phyloP scores from a whole-genome alignment of 1,284 basidiomycete genomes.

The Anthracocystis walkeri region DNA sequence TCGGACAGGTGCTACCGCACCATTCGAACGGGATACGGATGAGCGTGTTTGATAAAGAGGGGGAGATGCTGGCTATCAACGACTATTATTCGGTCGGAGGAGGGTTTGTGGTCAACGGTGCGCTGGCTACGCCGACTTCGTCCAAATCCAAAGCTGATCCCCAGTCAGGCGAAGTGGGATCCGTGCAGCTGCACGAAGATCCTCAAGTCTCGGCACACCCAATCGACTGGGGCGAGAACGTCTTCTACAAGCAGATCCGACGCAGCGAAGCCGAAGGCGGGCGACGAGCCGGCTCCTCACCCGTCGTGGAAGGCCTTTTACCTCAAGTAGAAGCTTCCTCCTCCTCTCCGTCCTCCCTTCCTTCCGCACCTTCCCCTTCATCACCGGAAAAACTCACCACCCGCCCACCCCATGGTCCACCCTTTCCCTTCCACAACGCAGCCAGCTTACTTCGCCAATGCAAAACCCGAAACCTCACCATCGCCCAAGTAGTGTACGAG shows the following conservation, averaged over 20 bases:
- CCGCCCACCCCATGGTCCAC: conserved; percentile 73
- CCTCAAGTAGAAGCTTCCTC: conserved; percentile 26
- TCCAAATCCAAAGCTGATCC: background rate
- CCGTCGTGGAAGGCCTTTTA: conserved; percentile 11
- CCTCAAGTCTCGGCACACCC: conserved; percentile 50
- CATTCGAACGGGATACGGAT: conserved; percentile 83
- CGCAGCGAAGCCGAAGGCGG: conserved; percentile 82
- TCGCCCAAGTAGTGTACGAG: conserved; percentile 82
- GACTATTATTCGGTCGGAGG: conserved; percentile 79
- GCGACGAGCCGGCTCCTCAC: conserved; percentile 71
- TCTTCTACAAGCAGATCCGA: conserved; percentile 96
- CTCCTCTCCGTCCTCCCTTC: background rate
- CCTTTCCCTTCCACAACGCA: conserved; percentile 85
- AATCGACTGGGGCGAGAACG: conserved; percentile 83
- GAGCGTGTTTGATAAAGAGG: conserved; percentile 82
- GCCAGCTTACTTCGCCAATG: conserved; percentile 82
- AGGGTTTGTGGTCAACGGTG: conserved; percentile 66
- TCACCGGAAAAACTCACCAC: conserved; percentile 24
- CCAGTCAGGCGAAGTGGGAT: background rate
- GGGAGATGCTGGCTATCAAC: conserved; percentile 90
- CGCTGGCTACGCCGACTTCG: conserved; percentile 52
- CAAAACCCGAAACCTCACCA: conserved; percentile 80
- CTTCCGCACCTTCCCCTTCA: background rate
- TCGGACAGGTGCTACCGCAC: conserved; percentile 74
- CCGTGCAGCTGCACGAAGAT: conserved; percentile 10